phyloP scores from a whole-genome alignment of 345 rosid genomes.

The Syzygium jambos region DNA sequence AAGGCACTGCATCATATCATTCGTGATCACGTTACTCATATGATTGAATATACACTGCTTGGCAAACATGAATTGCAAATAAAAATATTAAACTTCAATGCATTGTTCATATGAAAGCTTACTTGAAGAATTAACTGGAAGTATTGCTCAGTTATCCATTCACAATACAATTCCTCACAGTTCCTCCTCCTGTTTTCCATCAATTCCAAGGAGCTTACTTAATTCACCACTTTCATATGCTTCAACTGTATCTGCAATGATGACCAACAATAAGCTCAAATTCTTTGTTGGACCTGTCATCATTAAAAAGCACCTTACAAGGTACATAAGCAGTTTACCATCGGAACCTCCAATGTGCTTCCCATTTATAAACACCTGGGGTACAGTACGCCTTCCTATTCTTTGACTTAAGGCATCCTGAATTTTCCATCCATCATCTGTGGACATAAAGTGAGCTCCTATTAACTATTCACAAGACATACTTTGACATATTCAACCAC shows the following conservation, averaged over 20 bases:
- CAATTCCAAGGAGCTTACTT: slow-evolving; percentile 55
- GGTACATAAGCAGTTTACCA: slow-evolving; percentile 13
- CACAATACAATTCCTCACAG: background rate
- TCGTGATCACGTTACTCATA: background rate
- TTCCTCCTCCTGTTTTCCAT: background rate
- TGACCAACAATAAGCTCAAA: background rate
- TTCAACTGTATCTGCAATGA: slow-evolving; percentile 57
- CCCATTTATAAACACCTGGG: slow-evolving; percentile 81
- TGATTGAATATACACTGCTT: background rate
- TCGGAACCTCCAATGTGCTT: slow-evolving; percentile 94
- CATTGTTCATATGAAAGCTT: background rate
- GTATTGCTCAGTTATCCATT: background rate
- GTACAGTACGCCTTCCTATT: slow-evolving; percentile 74
- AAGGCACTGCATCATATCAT: background rate
- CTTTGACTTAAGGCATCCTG: slow-evolving; percentile 61
- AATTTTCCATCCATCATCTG: slow-evolving; percentile 70
- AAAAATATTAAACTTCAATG: background rate
- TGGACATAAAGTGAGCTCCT: background rate
- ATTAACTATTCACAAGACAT: background rate
- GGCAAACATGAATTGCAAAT: background rate
- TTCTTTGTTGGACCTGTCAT: background rate
- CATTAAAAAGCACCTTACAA: background rate
- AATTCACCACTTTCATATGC: slow-evolving; percentile 68
- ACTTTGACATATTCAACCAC: background rate
- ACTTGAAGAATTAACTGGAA: background rate